Evolutionary conservation across 805 yeast species (phyloP).

Genomic region (Priceomyces medius): DNA sequence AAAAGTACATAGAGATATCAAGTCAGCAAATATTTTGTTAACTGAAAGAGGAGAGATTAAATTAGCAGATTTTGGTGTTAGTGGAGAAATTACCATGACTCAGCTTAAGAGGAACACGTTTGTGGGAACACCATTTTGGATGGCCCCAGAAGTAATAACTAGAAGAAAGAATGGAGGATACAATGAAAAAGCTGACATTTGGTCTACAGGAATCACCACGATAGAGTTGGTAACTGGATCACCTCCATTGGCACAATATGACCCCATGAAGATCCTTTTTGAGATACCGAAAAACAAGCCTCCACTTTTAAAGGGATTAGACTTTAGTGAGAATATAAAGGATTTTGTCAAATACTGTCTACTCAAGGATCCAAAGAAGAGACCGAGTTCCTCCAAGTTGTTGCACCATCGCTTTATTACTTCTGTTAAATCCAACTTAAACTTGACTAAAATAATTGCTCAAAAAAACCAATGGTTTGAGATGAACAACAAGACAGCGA

Average conservation of each 20-base stretch:
- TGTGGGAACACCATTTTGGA: conserved; percentile 97
- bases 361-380: conserved; percentile 57
- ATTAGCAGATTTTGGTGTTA: conserved; percentile 91
- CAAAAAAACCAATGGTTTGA: conserved; percentile 37
- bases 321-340: conserved; percentile 52
- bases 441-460: conserved; percentile 36
- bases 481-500: conserved; percentile 14
- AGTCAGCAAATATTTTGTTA: conserved; percentile 82
- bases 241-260: conserved; percentile 74
- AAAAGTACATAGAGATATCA: conserved; percentile 86
- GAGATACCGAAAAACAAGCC: conserved; percentile 66
- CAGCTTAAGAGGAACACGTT: conserved; percentile 62
- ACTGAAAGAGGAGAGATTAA: conserved; percentile 70
- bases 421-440: conserved; percentile 30
- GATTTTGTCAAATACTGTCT: conserved; percentile 69
- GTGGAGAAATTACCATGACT: conserved; percentile 70
- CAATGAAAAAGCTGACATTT: conserved; percentile 84
- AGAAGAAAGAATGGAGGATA: conserved; percentile 54
- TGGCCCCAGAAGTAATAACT: conserved; percentile 95
- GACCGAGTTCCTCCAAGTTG: conserved; percentile 63
- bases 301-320: conserved; percentile 51
- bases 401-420: conserved; percentile 54
- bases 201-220: conserved; percentile 94
- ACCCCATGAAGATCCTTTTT: conserved; percentile 75
- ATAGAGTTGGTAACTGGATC: conserved; percentile 80